Percentiles rank a stretch among this genome's conserved stretches.
These are phyloP conservation scores for Seminavis robusta DNA, from an alignment of 108 stramenopile genomes.

Conservation along the genomic window DNA sequence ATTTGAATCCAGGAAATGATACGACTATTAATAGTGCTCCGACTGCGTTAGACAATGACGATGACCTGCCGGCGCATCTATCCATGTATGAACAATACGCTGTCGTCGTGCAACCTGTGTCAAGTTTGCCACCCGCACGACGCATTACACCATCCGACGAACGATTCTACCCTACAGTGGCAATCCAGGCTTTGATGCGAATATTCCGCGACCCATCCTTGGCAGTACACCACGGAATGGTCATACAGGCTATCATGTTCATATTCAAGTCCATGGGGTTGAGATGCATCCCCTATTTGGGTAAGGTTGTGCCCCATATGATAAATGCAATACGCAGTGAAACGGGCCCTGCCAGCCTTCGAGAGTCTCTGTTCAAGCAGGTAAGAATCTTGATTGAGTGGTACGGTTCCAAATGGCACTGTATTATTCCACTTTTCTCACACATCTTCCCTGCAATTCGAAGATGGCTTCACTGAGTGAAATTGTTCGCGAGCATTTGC, in stretches of 20 bases:
- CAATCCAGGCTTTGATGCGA: constrained; percentile 86
- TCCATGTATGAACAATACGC: constrained; percentile 91
- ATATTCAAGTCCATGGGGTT: constrained; percentile 91
- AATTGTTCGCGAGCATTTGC: constrained; percentile 84
- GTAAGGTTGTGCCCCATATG: constrained; percentile 87
- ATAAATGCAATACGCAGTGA: constrained; percentile 61
- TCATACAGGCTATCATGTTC: constrained; percentile 91
- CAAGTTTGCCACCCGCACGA: constrained; percentile 50
- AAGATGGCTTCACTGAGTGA: constrained; percentile 78
- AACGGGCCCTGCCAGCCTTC: constrained; percentile 68
- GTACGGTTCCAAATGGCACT: too few species aligned
- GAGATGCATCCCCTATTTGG: constrained; percentile 84
- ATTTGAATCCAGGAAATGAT: too few species aligned
- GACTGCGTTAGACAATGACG: constrained; percentile 9
- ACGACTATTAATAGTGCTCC: too few species aligned
- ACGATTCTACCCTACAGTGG: constrained; percentile 92
- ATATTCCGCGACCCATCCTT: constrained; percentile 87
- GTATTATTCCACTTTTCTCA: too few species aligned
- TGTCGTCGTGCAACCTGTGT: constrained; percentile 82
- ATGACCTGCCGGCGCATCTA: constrained; percentile 76
- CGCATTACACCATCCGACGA: constrained; percentile 74
- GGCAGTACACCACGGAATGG: constrained; percentile 89
- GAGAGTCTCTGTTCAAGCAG: constrained; percentile 90
- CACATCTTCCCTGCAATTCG: too few species aligned
- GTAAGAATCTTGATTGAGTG: too few species aligned